Evolutionary conservation across 2,329 filamentous ascomycete genomes (phyloP).

Genomic region (Pestalotiopsis sp.): DNA sequence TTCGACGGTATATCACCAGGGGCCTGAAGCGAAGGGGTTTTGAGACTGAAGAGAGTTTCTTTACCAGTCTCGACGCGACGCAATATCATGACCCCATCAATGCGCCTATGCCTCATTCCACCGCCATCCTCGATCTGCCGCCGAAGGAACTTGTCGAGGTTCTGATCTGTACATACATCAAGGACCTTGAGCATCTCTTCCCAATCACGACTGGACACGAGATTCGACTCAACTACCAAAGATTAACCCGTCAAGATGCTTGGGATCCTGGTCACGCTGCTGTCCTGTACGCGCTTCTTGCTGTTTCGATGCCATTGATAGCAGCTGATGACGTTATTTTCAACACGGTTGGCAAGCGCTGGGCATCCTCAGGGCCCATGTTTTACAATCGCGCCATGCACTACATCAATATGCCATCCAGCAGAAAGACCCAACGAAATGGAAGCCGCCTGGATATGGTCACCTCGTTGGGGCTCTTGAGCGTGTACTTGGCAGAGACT

Average conservation of each 20-base stretch:
- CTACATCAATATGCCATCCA: neutral
- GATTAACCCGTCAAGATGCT: neutral
- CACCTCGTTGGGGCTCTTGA: neutral
- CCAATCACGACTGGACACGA: neutral
- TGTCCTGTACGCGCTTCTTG: neutral
- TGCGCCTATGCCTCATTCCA: too few species aligned
- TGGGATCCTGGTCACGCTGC: slow-evolving; percentile 2
- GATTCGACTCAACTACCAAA: neutral
- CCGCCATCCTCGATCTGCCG: neutral
- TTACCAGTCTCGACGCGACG: neutral
- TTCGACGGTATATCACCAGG: slow-evolving; percentile 1
- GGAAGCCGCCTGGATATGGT: neutral
- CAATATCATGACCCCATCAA: neutral
- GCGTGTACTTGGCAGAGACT: slow-evolving; percentile 3
- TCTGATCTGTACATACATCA: neutral
- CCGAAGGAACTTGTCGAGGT: neutral
- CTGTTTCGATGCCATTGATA: neutral
- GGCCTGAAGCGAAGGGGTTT: neutral
- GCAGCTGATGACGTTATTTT: neutral
- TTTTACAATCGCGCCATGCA: slow-evolving; percentile 2
- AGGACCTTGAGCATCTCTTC: neutral
- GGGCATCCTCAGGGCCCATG: neutral
- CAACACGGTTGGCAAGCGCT: neutral
- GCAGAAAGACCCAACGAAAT: neutral
- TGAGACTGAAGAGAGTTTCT: neutral